Base-by-base conservation (phyloP, 2,329 filamentous ascomycete species). In the Xylaria arbuscula region DNA sequence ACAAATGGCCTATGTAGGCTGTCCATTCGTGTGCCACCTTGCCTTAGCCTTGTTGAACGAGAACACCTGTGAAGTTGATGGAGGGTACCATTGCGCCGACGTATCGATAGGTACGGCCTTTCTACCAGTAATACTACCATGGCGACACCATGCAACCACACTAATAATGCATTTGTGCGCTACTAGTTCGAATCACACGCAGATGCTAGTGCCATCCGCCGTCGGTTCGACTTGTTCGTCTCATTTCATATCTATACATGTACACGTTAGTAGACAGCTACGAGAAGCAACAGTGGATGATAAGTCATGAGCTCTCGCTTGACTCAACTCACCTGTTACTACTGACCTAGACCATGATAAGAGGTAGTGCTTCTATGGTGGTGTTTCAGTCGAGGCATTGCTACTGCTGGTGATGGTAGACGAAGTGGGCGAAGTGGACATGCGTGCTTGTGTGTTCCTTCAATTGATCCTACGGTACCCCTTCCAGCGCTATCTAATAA, bases 331-430 rank as follows among this genome's bases (percentile, higher is more conserved):
- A 56, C 13, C 54, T 28, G 28, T 24, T 42, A n/a, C 22, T 2
- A 42, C n/a, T 7, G 17, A 17, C 13, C 4, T 45, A 40, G 5
- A 17, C 19, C 9, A 42, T 10, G 9, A 19, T 24, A 2, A 32
- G 34, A 45, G 38, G 60, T 32, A n/a, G 51, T 69, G 24, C 45
- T 58, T 59, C 62, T 68, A 57, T 38, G 38, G 17, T 19, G 36
- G 45, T 50, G 68, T 70, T 70, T 70, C 68, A 70, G 65, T 68
- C 50, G 59, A 56, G 62, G 48, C 62, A 50, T 32, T 65, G 60
- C 51, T 64, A 50, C 38, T 65, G 60, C 51, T 64, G 38, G 45
- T 50, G 57, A 28, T 63, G 45, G 64, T 28, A 36, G 38, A 40
- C 32, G 17, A 66, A 36, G 45, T 59, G 54, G 59, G 48, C 54